Conservation (phyloP, 495 filamentous ascomycete species). For the Cercophora newfieldiana region DNA sequence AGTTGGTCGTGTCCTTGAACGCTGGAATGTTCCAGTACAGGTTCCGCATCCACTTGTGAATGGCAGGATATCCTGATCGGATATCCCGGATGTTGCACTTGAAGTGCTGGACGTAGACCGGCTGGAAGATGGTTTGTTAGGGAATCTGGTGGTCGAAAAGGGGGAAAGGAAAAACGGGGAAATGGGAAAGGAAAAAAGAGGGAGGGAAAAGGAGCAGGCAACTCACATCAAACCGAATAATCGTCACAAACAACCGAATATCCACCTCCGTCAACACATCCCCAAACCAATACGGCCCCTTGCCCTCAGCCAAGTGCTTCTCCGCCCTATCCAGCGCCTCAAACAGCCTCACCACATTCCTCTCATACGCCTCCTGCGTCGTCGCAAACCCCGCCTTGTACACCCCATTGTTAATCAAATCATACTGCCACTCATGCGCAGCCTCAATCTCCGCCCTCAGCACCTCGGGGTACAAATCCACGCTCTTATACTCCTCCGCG, state of each 20-base stretch:
- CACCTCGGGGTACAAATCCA: conserved; percentile 58
- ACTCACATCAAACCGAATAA: conserved; percentile 65
- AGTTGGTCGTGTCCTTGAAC: conserved; percentile 70
- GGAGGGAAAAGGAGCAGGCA: not conserved
- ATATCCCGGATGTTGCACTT: conserved; percentile 72
- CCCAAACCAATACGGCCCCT: conserved; percentile 65
- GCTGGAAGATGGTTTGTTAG: conserved; percentile 19
- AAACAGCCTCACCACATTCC: conserved; percentile 61
- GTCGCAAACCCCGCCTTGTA: conserved; percentile 71
- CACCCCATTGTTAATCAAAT: conserved; percentile 67
- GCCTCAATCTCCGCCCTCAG: conserved; percentile 59
- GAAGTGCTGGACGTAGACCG: conserved; percentile 68
- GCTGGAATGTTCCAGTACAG: conserved; percentile 71
- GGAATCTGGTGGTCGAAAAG: no score
- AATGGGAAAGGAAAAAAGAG: not conserved
- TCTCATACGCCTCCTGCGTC: conserved; percentile 64
- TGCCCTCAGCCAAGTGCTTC: conserved; percentile 48
- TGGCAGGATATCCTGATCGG: conserved; percentile 64
- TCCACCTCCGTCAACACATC: conserved; percentile 67
- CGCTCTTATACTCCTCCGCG: conserved; percentile 45
- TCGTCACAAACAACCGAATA: conserved; percentile 61
- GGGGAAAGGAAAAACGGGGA: not conserved
- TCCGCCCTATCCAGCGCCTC: conserved; percentile 64
- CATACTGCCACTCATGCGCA: conserved; percentile 65
- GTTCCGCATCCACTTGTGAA: conserved; percentile 67